Evolutionary conservation across 176 grass and related monocot genomes (phyloP), one percentile per base, ranked within the genome.

Genomic region (Ensete ventricosum): DNA sequence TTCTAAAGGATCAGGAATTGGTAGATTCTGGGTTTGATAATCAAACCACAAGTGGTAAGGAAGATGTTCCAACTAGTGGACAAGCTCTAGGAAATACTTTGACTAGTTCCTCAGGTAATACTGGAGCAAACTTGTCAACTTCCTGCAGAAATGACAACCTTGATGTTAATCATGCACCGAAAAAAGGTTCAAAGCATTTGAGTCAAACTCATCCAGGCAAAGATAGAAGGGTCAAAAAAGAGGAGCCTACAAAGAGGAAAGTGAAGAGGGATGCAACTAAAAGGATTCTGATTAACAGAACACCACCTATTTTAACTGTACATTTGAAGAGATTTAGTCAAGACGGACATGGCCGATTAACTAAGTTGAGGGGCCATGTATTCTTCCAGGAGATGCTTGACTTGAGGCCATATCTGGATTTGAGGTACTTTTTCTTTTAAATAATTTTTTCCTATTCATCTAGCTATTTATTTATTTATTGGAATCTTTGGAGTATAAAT

Each of bases 311-410:
- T 79, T 83, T 99, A 78, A 93, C 88, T 11, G 80, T 94, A 77
- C 85, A 93, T 52, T 83, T 99, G 86, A 99, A 99, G 77, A 99
- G 95, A 87, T 94, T 99, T 76, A 82, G 88, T 54, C 90, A 94
- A 23, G 95, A 99, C 27, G 79, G 80, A 55, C 80, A 87, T 80
- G 95, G 90, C 26, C 86, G 88, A 20, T 87, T 89, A 58, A 91
- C 74, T 74, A 99, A 99, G 83, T 69, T 94, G 80, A 99, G 85
- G 78, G 94, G 94, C 20, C 88, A 93, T 79, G 90, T 99, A 29
- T 69, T 62, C 52, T 94, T 99, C 76, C 85, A 89, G 34, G 95
- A 99, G 86, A 87, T 55, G 16, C 82, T 99, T 53, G 90, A 94
- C 87, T 75, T 99, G 74, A 85, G 62, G 52, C 90, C 86, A 49